phyloP scores from a whole-genome alignment of 192 early-diverging fungal genomes.

The Backusella morwellensis region DNA sequence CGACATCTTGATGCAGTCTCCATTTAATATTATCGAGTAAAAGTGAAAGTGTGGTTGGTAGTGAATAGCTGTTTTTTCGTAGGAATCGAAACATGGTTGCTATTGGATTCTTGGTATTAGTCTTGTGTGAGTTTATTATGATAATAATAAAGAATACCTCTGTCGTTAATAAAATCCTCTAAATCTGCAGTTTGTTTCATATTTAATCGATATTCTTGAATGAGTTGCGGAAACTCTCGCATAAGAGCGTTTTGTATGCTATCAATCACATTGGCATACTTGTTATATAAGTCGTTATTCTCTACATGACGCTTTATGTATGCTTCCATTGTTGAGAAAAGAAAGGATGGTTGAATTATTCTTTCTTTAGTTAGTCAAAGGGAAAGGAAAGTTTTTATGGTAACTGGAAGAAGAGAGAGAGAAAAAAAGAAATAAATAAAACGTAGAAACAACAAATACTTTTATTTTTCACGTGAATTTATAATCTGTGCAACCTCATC shows the following conservation, averaged over 20 bases:
- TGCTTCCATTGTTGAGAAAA: slow-evolving; percentile 14
- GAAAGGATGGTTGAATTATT: not conserved
- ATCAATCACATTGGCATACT: slow-evolving; percentile 17
- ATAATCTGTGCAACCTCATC: not conserved
- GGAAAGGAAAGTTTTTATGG: not conserved
- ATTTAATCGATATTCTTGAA: slow-evolving; percentile 18
- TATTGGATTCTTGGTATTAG: not conserved
- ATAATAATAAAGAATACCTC: not conserved
- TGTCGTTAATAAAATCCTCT: slow-evolving; percentile 29
- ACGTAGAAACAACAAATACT: not conserved
- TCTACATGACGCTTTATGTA: slow-evolving; percentile 1
- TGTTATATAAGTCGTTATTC: slow-evolving; percentile 10
- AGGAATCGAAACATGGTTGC: slow-evolving; percentile 45
- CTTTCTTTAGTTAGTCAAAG: not conserved
- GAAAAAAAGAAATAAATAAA: not conserved
- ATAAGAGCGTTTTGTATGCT: slow-evolving; percentile 25
- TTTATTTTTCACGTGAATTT: not conserved
- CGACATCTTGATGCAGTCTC: slow-evolving; percentile 34
- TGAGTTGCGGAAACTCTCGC: slow-evolving; percentile 26
- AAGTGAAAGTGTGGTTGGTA: slow-evolving; percentile 25
- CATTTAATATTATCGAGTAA: slow-evolving; percentile 37
- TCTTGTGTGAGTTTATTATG: too few relatives aligned
- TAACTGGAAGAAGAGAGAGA: not conserved
- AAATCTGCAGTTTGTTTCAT: not conserved
- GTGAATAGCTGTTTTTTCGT: slow-evolving; percentile 23